Percentiles rank a stretch among this genome's conserved stretches.
Evolutionary conservation across 2,329 filamentous ascomycete species (phyloP).

Genomic region (Neonectria coccinea): DNA sequence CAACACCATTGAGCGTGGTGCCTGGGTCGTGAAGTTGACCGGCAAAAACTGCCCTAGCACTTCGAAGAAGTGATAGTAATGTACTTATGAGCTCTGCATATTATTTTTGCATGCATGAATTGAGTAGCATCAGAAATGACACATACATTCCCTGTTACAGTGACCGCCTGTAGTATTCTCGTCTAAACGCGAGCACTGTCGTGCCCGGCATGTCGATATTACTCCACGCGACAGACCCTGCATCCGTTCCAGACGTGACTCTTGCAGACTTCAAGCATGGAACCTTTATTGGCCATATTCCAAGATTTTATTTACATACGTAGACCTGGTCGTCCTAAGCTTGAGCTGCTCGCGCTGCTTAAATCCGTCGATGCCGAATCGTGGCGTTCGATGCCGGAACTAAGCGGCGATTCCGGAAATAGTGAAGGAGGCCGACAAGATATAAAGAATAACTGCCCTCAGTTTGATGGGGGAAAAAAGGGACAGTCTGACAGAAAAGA

Average conservation of each 20-base stretch:
- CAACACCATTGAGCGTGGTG: slow-evolving; percentile 65
- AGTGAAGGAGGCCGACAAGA: background rate
- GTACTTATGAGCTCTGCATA: background rate
- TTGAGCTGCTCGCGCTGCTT: background rate
- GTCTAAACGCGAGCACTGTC: no score
- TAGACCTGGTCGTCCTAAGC: background rate
- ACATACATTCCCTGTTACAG: background rate
- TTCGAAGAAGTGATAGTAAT: background rate
- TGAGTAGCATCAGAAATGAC: background rate
- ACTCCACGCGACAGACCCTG: no score
- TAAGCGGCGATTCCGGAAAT: background rate
- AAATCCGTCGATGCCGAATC: background rate
- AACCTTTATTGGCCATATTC: background rate
- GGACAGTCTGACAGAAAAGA: no score
- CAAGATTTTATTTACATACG: background rate
- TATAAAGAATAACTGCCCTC: background rate
- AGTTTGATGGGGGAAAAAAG: background rate
- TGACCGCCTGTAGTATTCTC: background rate
- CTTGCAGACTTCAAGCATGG: background rate
- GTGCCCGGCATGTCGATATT: no score
- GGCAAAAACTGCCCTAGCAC: slow-evolving; percentile 29
- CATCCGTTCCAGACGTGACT: no score
- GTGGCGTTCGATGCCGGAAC: background rate
- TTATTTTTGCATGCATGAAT: background rate
- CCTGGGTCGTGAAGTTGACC: slow-evolving; percentile 58